Evolutionary conservation across 176 grass and related monocot genomes (phyloP), one percentile per base, ranked within the genome.

Genomic region (Cymbopogon citratus): DNA sequence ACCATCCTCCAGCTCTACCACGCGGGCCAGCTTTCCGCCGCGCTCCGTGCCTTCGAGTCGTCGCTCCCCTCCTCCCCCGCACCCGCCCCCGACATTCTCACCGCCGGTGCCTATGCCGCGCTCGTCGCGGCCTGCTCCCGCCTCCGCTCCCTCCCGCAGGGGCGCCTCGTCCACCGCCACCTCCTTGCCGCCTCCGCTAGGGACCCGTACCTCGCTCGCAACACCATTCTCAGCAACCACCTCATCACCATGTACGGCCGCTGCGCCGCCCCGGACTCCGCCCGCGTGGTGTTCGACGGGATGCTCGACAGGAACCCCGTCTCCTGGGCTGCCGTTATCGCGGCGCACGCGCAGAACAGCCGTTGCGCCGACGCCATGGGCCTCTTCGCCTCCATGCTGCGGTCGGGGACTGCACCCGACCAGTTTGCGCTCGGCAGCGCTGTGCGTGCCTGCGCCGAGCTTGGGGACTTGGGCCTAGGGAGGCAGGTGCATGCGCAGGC

Each of bases 321-420:
- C 71, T 82, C 92, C 5, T 98, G 92, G 90, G 93, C 95, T 13
- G 90, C 95, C 12, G 80, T 93, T 65, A 87, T 94, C 56, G 91
- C 90, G 38, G 90, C 92, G 7, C 84, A 87, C 62, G 63, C 60
- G 39, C 88, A 91, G 81, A 92, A 92, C 72, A 62, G 80, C 18
- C 56, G 60, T 9, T 76, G 77, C 31, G 31, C 44, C 3, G 81
- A 85, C 35, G 90, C 71, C 13, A 25, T 91, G 2, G 44, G 79
- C 3, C 31, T 98, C 24, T 98, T 93, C 75, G 84, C 74, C 7
- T 85, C 88, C 76, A 93, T 95, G 95, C 79, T 93, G 48, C 40
- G 81, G 12, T 33, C 68, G 16, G 92, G 92, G 23, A 66, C 70
- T 13, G 25, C 33, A 13, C 76, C 88, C 2, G 93, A 98, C 63